Base-by-base conservation (phyloP, 2,329 filamentous ascomycete species). In the Orbilia blumenaviensis region DNA sequence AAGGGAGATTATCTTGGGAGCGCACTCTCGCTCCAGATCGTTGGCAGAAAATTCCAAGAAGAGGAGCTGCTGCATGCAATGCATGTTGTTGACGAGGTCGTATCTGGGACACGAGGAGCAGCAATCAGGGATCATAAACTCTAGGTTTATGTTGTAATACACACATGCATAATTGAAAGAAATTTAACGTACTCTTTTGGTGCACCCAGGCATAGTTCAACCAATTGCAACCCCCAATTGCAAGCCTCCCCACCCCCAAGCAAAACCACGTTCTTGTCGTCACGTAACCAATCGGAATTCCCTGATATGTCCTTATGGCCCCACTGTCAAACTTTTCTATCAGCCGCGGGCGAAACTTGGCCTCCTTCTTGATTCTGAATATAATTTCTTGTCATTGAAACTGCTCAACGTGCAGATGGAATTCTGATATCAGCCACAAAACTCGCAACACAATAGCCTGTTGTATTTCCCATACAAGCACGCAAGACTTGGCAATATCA, bases 21-120 rank as follows among this genome's bases (percentile, higher is more conserved):
- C 0, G 87, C 87, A 0, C 83, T 89, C 2, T 83, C 83, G 10
- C 79, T 89, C 69, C 87, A 89, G 79, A 79, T 89, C 21, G 85
- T 89, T 5, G 87, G 85, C 0, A 82, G 86, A 69, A 82, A 85
- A 52, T 85, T 85, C 67, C 84, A 87, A 50, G 87, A 89, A 75
- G 87, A 88, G 80, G 87, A 88, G 80, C 80, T 87, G 12, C 58
- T 82, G 25, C 80, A 80, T n/a, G 81, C 81, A 8, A 78, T 83
- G 64, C 79, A 79, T 38, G 80, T 78, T 8, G 80, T 83, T 38
- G 80, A 82, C 71, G 80, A 81, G 78, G 80, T 80, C n/a, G 78
- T 82, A 46, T 66, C 44, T 46, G 56, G 52, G 21, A 71, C 69
- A 14, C 44, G 64, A 62, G 58, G 64, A 38, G 54, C 54, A 46